phyloP scores from a whole-genome alignment of 108 stramenopile genomes.

The Cyclotella distinguenda region DNA sequence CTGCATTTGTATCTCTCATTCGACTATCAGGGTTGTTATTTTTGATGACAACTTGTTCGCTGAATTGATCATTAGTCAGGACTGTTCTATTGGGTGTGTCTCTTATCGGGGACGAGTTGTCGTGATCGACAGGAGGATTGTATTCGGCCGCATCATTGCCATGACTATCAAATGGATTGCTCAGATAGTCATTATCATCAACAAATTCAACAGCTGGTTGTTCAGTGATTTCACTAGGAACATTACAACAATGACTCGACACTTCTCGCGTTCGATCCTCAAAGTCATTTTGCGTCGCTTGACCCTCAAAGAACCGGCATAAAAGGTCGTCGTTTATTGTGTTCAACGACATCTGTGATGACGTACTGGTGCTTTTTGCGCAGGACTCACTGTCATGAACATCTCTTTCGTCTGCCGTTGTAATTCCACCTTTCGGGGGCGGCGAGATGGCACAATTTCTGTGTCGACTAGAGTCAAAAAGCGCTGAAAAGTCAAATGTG shows the following conservation, averaged over 20 bases:
- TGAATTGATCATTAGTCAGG: too few species aligned
- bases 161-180: background rate
- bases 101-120: too few species aligned
- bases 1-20: too few species aligned
- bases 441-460: background rate
- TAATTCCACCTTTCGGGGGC: background rate
- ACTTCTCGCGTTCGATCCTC: too few species aligned
- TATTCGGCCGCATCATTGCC: too few species aligned
- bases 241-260: too few species aligned
- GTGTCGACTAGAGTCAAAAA: conserved; percentile 4
- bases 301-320: conserved; percentile 37
- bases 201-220: background rate
- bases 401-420: conserved; percentile 1
- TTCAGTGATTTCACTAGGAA: too few species aligned
- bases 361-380: conserved; percentile 6
- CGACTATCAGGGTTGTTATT: too few species aligned
- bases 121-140: too few species aligned
- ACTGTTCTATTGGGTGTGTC: too few species aligned
- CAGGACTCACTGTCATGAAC: conserved; percentile 7
- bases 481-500: background rate
- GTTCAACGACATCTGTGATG: conserved; percentile 32
- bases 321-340: conserved; percentile 25
- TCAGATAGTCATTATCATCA: background rate
- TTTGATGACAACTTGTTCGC: too few species aligned
- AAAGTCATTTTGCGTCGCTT: too few species aligned